Evolutionary conservation across 2,329 filamentous ascomycete species (phyloP).

Genomic region (Metarhizium robertsii): DNA sequence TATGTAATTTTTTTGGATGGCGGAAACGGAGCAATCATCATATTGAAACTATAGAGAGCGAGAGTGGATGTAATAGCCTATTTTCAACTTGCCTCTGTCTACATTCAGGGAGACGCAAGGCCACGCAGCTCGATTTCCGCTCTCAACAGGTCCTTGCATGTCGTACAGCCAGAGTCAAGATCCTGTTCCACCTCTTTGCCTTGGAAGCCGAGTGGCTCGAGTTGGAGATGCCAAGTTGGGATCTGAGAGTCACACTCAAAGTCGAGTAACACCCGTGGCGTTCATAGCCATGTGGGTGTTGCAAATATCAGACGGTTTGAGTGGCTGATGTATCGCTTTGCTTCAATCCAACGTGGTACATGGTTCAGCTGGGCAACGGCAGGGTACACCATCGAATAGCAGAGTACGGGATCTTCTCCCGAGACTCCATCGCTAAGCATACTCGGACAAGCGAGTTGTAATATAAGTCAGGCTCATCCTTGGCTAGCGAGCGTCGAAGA

Average conservation of each 20-base stretch:
- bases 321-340: not conserved
- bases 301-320: not conserved
- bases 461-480: not conserved
- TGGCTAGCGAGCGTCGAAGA: no score
- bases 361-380: not conserved
- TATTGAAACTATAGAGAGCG: not conserved
- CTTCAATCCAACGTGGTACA: not conserved
- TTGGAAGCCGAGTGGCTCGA: not conserved
- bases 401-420: not conserved
- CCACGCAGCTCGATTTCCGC: no score
- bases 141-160: no score
- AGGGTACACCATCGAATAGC: not conserved
- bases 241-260: not conserved
- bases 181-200: no score
- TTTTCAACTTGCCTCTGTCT: no score
- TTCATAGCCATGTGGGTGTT: not conserved
- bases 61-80: not conserved
- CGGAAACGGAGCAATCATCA: not conserved
- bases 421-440: not conserved
- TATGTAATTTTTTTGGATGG: constrained; percentile 3
- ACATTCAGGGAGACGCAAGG: no score
- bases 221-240: not conserved
- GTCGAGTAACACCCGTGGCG: not conserved
- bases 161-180: no score
- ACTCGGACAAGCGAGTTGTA: not conserved